phyloP scores from a whole-genome alignment of 805 yeast species.

The Sugiyamaella chiloensis region DNA sequence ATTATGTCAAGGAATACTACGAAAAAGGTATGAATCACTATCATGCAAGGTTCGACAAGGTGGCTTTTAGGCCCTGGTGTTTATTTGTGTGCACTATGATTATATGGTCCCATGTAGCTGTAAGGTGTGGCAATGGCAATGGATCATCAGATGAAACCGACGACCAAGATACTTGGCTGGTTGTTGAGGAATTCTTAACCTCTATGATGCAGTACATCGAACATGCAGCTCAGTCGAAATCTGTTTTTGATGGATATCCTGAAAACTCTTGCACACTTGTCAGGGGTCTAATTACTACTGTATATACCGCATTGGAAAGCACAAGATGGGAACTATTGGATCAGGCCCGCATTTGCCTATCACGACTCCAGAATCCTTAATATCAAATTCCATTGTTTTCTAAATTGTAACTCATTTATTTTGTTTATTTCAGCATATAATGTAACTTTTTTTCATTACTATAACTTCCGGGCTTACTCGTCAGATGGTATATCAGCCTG shows the following conservation, averaged over 20 bases:
- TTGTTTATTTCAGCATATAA: too few species aligned
- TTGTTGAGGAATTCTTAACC: conserved; percentile 20
- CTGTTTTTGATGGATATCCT: conserved; percentile 12
- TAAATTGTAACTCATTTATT: background rate
- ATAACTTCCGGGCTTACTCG: too few species aligned
- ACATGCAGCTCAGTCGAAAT: conserved; percentile 11
- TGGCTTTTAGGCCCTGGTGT: conserved; percentile 32
- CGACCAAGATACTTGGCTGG: conserved; percentile 13
- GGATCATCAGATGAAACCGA: conserved; percentile 6
- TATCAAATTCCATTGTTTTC: background rate
- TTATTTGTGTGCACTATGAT: conserved; percentile 27
- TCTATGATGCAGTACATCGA: conserved; percentile 17
- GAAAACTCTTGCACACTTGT: background rate
- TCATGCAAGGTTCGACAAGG: conserved; percentile 24
- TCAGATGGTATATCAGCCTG: conserved; percentile 56
- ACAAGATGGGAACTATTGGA: conserved; percentile 30
- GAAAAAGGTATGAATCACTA: conserved; percentile 7
- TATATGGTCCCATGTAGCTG: conserved; percentile 25
- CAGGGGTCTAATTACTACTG: conserved; percentile 21
- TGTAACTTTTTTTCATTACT: too few species aligned
- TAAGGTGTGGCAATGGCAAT: conserved; percentile 11
- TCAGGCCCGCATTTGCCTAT: background rate
- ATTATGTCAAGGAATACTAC: background rate
- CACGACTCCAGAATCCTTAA: background rate
- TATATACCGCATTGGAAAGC: conserved; percentile 20